Evolutionary conservation across 139 green algal genomes (phyloP).

Genomic region (Nannochloris sp.): DNA sequence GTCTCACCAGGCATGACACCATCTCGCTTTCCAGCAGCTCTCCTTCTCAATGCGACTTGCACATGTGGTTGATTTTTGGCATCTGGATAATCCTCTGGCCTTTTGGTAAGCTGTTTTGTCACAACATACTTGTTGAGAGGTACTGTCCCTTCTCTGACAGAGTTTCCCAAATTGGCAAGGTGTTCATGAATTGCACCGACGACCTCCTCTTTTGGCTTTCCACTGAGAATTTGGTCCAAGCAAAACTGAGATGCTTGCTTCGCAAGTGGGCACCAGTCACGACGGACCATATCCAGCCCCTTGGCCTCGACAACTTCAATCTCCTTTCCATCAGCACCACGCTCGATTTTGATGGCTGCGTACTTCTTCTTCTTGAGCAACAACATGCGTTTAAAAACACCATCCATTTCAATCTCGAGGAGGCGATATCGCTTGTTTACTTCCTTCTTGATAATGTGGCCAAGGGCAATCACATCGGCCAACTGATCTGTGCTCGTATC

Average conservation of each 20-base stretch:
- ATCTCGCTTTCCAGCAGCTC: constrained; percentile 62
- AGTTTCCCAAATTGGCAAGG: constrained; percentile 31
- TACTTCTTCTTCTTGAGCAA: constrained; percentile 99
- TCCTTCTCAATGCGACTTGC: constrained; percentile 72
- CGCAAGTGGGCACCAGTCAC: constrained; percentile 91
- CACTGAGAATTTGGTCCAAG: constrained; percentile 74
- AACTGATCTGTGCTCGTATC: constrained; percentile 63
- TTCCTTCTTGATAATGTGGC: constrained; percentile 56
- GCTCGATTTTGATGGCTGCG: constrained; percentile 80
- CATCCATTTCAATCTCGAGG: constrained; percentile 97
- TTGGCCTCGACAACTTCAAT: constrained; percentile 79
- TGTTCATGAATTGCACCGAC: constrained; percentile 77
- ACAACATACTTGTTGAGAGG: constrained; percentile 84
- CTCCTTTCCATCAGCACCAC: constrained; percentile 22
- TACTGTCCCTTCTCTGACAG: constrained; percentile 51
- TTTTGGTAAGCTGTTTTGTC: constrained; percentile 95
- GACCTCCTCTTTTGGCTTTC: constrained; percentile 67
- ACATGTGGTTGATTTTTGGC: constrained; percentile 90
- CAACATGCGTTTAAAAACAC: constrained; percentile 88
- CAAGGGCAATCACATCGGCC: constrained; percentile 53
- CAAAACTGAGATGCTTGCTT: constrained; percentile 82
- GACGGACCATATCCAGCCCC: constrained; percentile 94
- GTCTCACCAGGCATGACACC: constrained; percentile 78
- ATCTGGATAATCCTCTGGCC: constrained; percentile 90
- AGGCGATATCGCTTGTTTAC: constrained; percentile 72